A percentile compares a stretch with the other conserved stretches of the same genome.
phyloP scores from a whole-genome alignment of 1,284 basidiomycete genomes.

The Ustilago cynodontis region DNA sequence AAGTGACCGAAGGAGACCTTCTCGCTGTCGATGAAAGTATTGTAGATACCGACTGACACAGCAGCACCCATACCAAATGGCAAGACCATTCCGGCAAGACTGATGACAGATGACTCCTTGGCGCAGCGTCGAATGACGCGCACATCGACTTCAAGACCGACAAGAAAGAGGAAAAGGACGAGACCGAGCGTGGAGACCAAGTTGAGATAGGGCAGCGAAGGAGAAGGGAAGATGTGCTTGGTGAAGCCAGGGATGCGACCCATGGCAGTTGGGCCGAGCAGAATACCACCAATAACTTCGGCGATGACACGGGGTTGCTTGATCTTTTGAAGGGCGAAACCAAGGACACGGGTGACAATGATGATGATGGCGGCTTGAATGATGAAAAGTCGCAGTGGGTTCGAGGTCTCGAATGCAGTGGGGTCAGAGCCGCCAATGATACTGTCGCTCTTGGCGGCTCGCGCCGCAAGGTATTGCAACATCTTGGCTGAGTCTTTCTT shows the following conservation, averaged over 20 bases:
- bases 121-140: conserved; percentile 76
- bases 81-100: conserved; percentile 77
- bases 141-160: conserved; percentile 90
- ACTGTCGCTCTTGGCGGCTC: conserved; percentile 54
- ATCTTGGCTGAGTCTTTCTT: conserved; percentile 4
- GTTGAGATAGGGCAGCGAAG: conserved; percentile 81
- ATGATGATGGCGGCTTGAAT: conserved; percentile 78
- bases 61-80: conserved; percentile 89
- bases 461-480: conserved; percentile 32
- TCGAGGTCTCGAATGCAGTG: conserved; percentile 74
- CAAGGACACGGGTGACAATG: conserved; percentile 79
- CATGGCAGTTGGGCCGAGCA: conserved; percentile 73
- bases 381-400: conserved; percentile 86
- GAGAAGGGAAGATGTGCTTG: conserved; percentile 63
- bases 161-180: conserved; percentile 78
- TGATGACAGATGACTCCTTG: conserved; percentile 72
- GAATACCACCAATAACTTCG: conserved; percentile 85
- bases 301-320: conserved; percentile 88
- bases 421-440: conserved; percentile 79
- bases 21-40: conserved; percentile 78
- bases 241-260: conserved; percentile 66
- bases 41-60: conserved; percentile 83
- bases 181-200: conserved; percentile 90
- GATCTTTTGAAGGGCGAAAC: conserved; percentile 76
- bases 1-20: conserved; percentile 83